Conservation (phyloP, 345 rosid genomes). For the Salix arbutifolia region DNA sequence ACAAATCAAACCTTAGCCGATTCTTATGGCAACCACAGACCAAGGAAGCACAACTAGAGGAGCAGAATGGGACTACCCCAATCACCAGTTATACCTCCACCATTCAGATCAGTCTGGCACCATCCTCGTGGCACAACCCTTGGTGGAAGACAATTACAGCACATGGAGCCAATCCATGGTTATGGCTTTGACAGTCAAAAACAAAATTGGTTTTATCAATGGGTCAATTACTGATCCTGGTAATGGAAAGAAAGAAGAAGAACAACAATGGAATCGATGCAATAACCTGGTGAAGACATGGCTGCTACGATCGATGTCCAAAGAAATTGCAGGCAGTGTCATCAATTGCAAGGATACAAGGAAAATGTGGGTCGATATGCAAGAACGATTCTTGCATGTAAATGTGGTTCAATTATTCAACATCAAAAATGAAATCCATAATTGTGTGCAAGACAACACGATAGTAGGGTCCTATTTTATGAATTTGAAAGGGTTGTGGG, state of each 20-base stretch:
- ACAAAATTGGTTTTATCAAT: background rate
- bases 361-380: no score
- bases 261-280: background rate
- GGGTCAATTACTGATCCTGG: background rate
- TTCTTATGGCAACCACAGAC: no score
- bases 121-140: background rate
- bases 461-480: background rate
- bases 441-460: background rate
- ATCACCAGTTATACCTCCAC: background rate
- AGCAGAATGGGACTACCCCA: background rate
- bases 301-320: no score
- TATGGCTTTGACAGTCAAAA: background rate
- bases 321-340: no score
- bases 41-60: no score
- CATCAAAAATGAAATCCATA: background rate
- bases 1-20: no score
- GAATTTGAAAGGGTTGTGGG: no score
- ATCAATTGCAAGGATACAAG: no score
- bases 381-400: no score
- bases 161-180: no score
- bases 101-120: background rate
- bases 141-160: no score
- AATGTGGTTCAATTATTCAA: background rate
- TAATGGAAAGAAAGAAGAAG: background rate
- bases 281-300: no score